Base-by-base conservation (phyloP, 371 early-diverging fungal species). In the Rhizopus sp. region DNA sequence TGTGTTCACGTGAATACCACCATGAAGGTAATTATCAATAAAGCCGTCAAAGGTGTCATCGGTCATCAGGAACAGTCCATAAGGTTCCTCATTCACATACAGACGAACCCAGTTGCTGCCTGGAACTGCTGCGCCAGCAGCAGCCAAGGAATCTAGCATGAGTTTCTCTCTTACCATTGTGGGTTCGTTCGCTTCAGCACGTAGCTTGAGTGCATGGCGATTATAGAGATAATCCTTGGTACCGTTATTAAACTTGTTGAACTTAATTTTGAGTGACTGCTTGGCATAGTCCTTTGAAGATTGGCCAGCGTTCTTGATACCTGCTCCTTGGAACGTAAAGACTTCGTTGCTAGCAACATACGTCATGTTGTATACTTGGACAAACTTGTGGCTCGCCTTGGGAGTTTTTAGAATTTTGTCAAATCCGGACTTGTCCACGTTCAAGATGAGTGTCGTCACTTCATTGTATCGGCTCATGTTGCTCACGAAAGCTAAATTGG, bases 51-150 rank as follows among this genome's bases (percentile, higher is more conserved):
- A 74, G 37, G 73, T 64, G 45, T 81, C 84, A 53, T 83, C 84
- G 32, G 70, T 79, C 80, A 83, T 68, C 13, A 80, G 50, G 59
- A 62, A 83, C 7, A 83, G 59, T 49, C 84, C 84, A 35, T 72
- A 77, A 15, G 80, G 63, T 33, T 66, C 64, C 47, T 73, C 73
- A 62, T 83, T 83, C 50, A 81, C 63, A 44, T 67, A 77, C 4
- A 83, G 63, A 59, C 84, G 80, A n/a, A 76, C 84, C 67, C 75
- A 83, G 32, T 71, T 66, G 38, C 73, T 73, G 39, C 69, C 70
- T n/a, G 77, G 67, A 7, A 77, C 73, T 15, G 82, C 75, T 41
- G 70, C 82, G 31, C 84, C 84, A 15, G 82, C 60, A 10, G 84
- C 77, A 55, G 72, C 70, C 33, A 83, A 55, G 55, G 62, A 69